Base-by-base conservation (phyloP, 192 early-diverging fungal species). In the Nowakowskiella sp. region DNA sequence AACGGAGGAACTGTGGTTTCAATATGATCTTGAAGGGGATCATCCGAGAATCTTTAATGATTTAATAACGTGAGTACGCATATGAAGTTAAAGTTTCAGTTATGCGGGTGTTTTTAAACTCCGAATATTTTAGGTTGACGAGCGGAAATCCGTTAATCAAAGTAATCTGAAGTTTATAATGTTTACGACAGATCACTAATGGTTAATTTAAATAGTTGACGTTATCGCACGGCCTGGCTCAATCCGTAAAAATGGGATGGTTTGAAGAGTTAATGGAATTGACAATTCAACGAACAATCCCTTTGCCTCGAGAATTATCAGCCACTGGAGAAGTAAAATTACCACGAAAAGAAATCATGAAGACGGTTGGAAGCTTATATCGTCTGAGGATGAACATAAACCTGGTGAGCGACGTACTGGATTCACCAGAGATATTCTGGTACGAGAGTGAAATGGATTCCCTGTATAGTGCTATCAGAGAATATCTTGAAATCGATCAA, bases 381-480 rank as follows among this genome's bases (percentile, higher is more conserved):
- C 88, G 85, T 48, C 85, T 91, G 80, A 72, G 87, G 16, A 89
- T 88, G 58, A 91, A 91, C 53, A 86, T 92, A 30, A 92, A 92
- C 65, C 66, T 92, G 30, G 86, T 90, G 47, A 83, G 80, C 52
- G 90, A 91, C 49, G 86, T 92, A 24, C 57, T 92, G 51, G 92
- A 95, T 62, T 91, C 85, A 25, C 92, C 92, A 2, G 92, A 95
- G 68, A 86, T 92, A 36, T 91, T 92, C 51, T 92, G 90, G 90
- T 85, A 82, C 6, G 87, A 90, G 62, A 88, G 87, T 1, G 70
- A 84, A 22, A 74, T 88, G 50, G 82, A 90, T 57, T 81, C 81
- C 21, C 67, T 92, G 31, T 92, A 91, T 45, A 73, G 65, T 28
- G 86, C 89, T 1, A 86, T 89, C 44, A 63, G 89, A 61, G 42